These are phyloP conservation scores for Lasiosphaeriaceae sp. DNA, from an alignment of 495 filamentous ascomycete genomes.

Conservation along the genomic window DNA sequence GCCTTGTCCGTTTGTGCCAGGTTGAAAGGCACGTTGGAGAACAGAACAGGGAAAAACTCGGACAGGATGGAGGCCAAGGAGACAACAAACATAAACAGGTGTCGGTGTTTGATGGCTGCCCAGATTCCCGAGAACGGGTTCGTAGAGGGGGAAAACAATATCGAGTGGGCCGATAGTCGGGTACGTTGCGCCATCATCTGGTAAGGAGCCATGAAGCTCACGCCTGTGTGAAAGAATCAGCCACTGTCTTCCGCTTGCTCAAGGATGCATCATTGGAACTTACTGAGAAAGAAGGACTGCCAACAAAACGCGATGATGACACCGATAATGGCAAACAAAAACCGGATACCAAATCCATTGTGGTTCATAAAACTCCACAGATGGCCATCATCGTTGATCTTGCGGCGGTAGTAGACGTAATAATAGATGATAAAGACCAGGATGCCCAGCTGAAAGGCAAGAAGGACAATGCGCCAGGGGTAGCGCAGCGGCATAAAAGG, in stretches of 20 bases:
- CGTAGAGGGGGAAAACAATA: slow-evolving; percentile 25
- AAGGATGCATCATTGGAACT: slow-evolving; percentile 1
- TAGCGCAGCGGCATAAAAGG: slow-evolving; percentile 28
- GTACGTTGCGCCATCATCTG: slow-evolving; percentile 21
- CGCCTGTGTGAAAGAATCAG: slow-evolving; percentile 16
- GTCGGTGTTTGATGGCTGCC: slow-evolving; percentile 19
- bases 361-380: slow-evolving; percentile 29
- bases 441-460: slow-evolving; percentile 23
- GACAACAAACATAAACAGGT: slow-evolving; percentile 19
- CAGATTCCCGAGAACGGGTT: slow-evolving; percentile 33
- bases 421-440: slow-evolving; percentile 31
- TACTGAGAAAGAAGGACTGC: slow-evolving; percentile 31
- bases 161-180: slow-evolving; percentile 18
- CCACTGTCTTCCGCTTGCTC: not conserved
- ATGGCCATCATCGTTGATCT: slow-evolving; percentile 17
- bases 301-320: slow-evolving; percentile 32
- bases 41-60: slow-evolving; percentile 30
- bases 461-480: slow-evolving; percentile 24
- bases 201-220: slow-evolving; percentile 28
- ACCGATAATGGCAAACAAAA: slow-evolving; percentile 29
- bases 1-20: slow-evolving; percentile 24
- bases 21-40: slow-evolving; percentile 34
- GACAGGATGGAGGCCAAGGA: slow-evolving; percentile 25
- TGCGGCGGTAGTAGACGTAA: slow-evolving; percentile 28
- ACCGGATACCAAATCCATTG: slow-evolving; percentile 35